Conservation (phyloP, 1,139 yeast species). For the Keqinozyma sinolaborantium region DNA sequence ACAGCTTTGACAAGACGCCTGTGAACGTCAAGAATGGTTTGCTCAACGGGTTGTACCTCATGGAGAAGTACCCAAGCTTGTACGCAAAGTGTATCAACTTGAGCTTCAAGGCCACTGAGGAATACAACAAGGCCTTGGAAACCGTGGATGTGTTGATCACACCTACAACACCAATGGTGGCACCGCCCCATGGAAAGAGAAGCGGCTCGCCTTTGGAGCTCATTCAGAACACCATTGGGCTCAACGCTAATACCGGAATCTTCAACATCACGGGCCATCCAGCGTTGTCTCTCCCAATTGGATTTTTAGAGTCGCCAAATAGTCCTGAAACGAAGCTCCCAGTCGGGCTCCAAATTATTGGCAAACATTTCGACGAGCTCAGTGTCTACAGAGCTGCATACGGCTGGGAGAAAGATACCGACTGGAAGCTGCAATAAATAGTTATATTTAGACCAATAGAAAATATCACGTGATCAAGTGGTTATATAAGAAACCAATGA, state of each 20-base stretch:
- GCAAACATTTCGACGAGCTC: conserved; percentile 9
- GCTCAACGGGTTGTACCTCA: conserved; percentile 9
- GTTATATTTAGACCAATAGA: too few relatives aligned
- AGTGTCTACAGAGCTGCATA: conserved; percentile 9
- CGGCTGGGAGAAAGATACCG: conserved; percentile 9
- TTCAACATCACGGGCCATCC: conserved; percentile 13
- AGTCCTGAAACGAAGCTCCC: conserved; percentile 9
- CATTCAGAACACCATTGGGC: conserved; percentile 9
- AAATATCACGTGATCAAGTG: background rate
- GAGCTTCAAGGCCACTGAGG: conserved; percentile 8
- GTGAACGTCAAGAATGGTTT: conserved; percentile 6
- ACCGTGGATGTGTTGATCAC: conserved; percentile 9
- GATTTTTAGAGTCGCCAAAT: conserved; percentile 9
- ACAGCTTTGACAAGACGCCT: conserved; percentile 6
- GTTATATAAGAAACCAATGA: background rate
- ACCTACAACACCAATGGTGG: conserved; percentile 10
- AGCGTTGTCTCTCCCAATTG: conserved; percentile 10
- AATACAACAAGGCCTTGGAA: conserved; percentile 9
- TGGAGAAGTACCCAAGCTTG: conserved; percentile 8
- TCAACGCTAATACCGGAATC: conserved; percentile 10
- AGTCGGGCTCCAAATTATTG: conserved; percentile 10
- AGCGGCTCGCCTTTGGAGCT: conserved; percentile 9
- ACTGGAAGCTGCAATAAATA: conserved; percentile 6
- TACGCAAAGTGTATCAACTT: conserved; percentile 11
- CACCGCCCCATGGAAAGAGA: conserved; percentile 10